Base-by-base conservation (phyloP, 2,329 filamentous ascomycete genomes). In the Colletotrichum kahawae region DNA sequence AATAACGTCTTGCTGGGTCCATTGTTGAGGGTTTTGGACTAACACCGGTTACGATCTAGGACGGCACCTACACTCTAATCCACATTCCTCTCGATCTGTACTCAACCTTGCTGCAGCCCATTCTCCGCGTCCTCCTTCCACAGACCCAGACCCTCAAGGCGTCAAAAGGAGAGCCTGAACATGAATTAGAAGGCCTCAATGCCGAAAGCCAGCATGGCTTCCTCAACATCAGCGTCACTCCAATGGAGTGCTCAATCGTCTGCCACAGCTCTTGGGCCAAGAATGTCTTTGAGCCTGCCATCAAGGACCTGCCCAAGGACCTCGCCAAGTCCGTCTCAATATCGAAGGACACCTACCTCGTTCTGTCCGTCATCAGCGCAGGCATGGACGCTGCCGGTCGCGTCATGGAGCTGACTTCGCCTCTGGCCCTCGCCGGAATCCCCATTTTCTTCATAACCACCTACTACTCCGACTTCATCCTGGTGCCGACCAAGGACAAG, bases 371-470 rank as follows among this genome's bases (percentile, higher is more conserved):
- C 75, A 95, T 95, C 77, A 95, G 95, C 77, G 94, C 96, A 79
- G 95, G 96, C 9, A 92, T 98, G 79, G 96, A 98, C 82, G 96
- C 96, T 12, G 96, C 95, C 8, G 95, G 96, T 79, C 92, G 96
- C 71, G 96, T 99, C 8, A 91, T 98, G 79, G 96, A 98, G 81
- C 85, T 99, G 76, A 98, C 96, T 9, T 96, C 93, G 68, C 97
- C 96, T 7, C 89, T 98, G 36, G 96, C 97, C 33, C 90, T 98
- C 82, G 96, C 96, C 65, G 95, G 95, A 79, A 97, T 98, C 67
- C 95, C 96, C 68, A 98, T 99, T 81, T 98, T 98, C 88, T 98
- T 98, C 89, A 98, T 98, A 83, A 98, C 96, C 5, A 98, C 95
- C 36, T 99, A 98, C 85, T 98, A 98, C 85, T 97, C 95, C 38